These are phyloP conservation scores for Mortierella sp. DNA, from an alignment of 371 early-diverging fungal genomes.

Conservation along the genomic window DNA sequence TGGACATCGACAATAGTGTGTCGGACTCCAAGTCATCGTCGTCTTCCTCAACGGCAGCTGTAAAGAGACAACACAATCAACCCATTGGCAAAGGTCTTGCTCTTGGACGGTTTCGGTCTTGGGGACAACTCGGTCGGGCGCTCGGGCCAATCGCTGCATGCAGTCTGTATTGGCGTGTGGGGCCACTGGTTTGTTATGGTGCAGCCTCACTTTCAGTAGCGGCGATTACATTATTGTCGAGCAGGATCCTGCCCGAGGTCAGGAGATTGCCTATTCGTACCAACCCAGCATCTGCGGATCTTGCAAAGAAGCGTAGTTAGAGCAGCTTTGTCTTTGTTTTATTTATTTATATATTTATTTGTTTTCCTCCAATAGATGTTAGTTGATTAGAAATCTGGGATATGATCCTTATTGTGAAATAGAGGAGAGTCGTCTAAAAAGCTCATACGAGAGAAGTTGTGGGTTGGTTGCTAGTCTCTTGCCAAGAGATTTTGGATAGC, in stretches of 20 bases:
- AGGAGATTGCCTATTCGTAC: constrained; percentile 43
- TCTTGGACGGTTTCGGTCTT: constrained; percentile 88
- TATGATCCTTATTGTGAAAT: too few relatives aligned
- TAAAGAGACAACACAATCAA: constrained; percentile 4
- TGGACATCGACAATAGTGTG: constrained; percentile 14
- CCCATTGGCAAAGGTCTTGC: constrained; percentile 72
- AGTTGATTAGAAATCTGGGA: too few relatives aligned
- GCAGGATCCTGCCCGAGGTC: constrained; percentile 42
- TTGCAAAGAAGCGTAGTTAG: too few relatives aligned
- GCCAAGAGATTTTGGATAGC: too few relatives aligned
- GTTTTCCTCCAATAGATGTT: too few relatives aligned
- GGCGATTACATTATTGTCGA: constrained; percentile 18
- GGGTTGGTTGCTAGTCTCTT: too few relatives aligned
- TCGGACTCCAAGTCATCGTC: background rate
- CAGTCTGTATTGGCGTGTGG: constrained; percentile 88
- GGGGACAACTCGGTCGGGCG: constrained; percentile 93
- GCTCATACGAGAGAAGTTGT: too few relatives aligned
- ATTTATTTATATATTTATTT: too few relatives aligned
- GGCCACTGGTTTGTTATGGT: constrained; percentile 69
- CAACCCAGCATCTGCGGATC: background rate
- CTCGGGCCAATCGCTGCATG: constrained; percentile 91
- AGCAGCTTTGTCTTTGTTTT: too few relatives aligned
- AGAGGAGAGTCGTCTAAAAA: too few relatives aligned
- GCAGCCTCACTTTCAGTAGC: constrained; percentile 30
- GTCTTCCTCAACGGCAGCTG: background rate